phyloP scores from a whole-genome alignment of 768 basidiomycete species.

The Xanthoconium stramineum region DNA sequence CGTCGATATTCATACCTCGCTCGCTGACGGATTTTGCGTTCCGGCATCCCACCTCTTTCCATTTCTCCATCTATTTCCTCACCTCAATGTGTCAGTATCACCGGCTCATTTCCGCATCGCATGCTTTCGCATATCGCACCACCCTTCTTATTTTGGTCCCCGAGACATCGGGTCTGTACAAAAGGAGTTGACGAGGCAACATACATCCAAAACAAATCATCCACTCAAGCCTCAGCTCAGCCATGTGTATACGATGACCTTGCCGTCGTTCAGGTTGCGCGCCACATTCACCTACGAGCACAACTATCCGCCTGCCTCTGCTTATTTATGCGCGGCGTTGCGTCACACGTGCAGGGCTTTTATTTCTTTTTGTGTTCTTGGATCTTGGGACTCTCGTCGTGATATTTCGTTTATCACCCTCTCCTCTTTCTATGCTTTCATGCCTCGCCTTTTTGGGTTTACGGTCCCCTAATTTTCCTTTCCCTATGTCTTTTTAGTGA shows the following conservation, averaged over 20 bases:
- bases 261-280: slow-evolving; percentile 24
- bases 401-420: slow-evolving; percentile 21
- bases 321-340: slow-evolving; percentile 33
- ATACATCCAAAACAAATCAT: slow-evolving; percentile 28
- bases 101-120: slow-evolving; percentile 35
- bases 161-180: slow-evolving; percentile 36
- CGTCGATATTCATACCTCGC: slow-evolving; percentile 48
- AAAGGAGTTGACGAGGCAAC: slow-evolving; percentile 35
- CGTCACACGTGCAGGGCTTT: slow-evolving; percentile 21
- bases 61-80: slow-evolving; percentile 26
- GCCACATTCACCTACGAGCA: slow-evolving; percentile 17
- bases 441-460: slow-evolving; percentile 23
- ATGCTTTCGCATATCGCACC: slow-evolving; percentile 42
- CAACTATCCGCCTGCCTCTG: slow-evolving; percentile 23
- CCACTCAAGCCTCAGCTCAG: slow-evolving; percentile 25
- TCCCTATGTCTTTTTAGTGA: slow-evolving; percentile 29
- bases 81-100: slow-evolving; percentile 43
- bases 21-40: slow-evolving; percentile 30
- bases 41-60: slow-evolving; percentile 21
- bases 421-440: slow-evolving; percentile 15
- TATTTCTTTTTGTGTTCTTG: slow-evolving; percentile 40
- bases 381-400: slow-evolving; percentile 35
- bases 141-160: slow-evolving; percentile 33
- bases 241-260: slow-evolving; percentile 32
- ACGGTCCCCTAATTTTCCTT: slow-evolving; percentile 19